Conservation (phyloP, 352 stramenopile species). For the Achlya hypogyna region DNA sequence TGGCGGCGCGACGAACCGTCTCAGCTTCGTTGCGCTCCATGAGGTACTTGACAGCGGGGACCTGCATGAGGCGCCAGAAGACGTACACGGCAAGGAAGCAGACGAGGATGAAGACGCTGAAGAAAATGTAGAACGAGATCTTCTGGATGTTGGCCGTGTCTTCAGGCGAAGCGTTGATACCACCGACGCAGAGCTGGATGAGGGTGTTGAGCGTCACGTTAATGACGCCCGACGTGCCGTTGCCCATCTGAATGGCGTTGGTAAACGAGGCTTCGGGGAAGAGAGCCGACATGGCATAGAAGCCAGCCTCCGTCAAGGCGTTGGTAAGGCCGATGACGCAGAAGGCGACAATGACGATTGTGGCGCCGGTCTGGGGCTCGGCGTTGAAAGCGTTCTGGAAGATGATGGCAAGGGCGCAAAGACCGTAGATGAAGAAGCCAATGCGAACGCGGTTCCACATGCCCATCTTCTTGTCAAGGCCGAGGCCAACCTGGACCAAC, state of each 20-base stretch:
- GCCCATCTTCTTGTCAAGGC: slow-evolving; percentile 48
- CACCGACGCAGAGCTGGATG: slow-evolving; percentile 41
- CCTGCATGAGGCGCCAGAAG: slow-evolving; percentile 29
- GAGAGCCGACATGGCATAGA: slow-evolving; percentile 48
- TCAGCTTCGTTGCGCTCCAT: slow-evolving; percentile 37
- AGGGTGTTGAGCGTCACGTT: slow-evolving; percentile 52
- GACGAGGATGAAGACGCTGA: slow-evolving; percentile 43
- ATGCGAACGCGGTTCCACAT: slow-evolving; percentile 35
- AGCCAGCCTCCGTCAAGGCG: slow-evolving; percentile 43
- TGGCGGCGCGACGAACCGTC: slow-evolving; percentile 25
- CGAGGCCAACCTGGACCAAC: slow-evolving; percentile 39
- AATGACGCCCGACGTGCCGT: slow-evolving; percentile 36
- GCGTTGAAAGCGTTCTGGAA: slow-evolving; percentile 27
- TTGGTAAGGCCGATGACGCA: slow-evolving; percentile 41
- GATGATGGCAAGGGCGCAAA: slow-evolving; percentile 51
- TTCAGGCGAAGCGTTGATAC: slow-evolving; percentile 31
- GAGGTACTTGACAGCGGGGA: slow-evolving; percentile 43
- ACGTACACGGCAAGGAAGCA: slow-evolving; percentile 36
- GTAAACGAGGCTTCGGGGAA: slow-evolving; percentile 55
- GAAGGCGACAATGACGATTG: slow-evolving; percentile 50
- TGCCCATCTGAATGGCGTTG: slow-evolving; percentile 55
- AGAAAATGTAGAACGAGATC: slow-evolving; percentile 54
- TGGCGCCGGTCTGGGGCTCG: slow-evolving; percentile 27
- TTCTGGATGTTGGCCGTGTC: slow-evolving; percentile 22
- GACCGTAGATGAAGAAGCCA: slow-evolving; percentile 46